Evolutionary conservation across 768 basidiomycete species (phyloP), one percentile per base, ranked within the genome.

Genomic region (Wakefieldia striispora): DNA sequence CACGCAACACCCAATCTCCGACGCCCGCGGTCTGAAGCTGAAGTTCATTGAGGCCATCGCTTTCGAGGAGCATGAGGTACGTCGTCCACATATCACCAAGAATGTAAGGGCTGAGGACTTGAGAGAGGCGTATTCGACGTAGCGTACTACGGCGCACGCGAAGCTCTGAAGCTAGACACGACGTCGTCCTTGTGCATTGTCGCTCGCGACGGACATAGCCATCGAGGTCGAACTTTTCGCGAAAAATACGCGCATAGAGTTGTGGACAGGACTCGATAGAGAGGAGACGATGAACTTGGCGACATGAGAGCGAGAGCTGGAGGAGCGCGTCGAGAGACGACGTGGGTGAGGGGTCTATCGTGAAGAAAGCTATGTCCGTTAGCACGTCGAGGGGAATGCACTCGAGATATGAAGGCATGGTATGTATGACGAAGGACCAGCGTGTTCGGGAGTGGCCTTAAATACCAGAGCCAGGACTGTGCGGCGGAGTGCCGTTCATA

Each of bases 1-100:
- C 46, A 40, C 49, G 52, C 16, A 59, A 29, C 27, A 64, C 49
- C 61, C 62, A 69, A 33, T 63, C 42, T 12, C 72, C 52, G 54
- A 81, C 73, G 26, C 72, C 69, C 34, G 69, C 74, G 17, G 62
- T 54, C 14, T 61, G 58, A 10, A 84, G 70, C 21, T 82, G 76
- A 20, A 52, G 59, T 48, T 73, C 73, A 55, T 82, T 83, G 43
- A 71, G 61, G 3, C 70, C 71, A 33, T 74, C 73, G 55, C 76
- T 78, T 60, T 87, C 85, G 27, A 83, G 59, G n/a, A 80, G 59
- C 78, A 86, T 83, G 53, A 81, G 71, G 49, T 82, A 72, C 6
- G 75, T 75, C 8, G 76, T 76, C 76, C 81, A 83, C 20, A 86
- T 59, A 60, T 83, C 83, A 33, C 71, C 69, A 1, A 61, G 54